Percentiles rank a stretch among this genome's conserved stretches.
Conservation (phyloP, 2,329 filamentous ascomycete species). For the Tolypocladium guangdongense region DNA sequence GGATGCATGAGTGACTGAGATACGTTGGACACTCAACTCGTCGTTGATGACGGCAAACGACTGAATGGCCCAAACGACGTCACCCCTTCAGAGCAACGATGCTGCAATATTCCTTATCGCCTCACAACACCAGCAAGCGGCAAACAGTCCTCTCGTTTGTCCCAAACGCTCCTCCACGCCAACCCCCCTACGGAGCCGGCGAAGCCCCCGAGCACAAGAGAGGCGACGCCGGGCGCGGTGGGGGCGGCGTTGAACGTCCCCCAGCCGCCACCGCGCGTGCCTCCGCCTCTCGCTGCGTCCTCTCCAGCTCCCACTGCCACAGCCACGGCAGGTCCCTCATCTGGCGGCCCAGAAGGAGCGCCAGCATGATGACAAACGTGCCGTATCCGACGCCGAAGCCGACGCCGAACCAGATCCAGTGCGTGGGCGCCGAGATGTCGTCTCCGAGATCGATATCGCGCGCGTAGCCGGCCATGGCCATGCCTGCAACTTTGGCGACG, state of each 20-base stretch:
- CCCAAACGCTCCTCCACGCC: not conserved
- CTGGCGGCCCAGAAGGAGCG: conserved; percentile 1
- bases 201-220: not conserved
- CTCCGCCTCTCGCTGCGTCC: not conserved
- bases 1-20: not conserved
- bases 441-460: not conserved
- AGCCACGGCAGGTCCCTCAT: conserved; percentile 3
- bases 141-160: not conserved
- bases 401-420: not conserved
- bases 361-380: not conserved
- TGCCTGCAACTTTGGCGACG: not conserved
- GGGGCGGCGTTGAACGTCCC: not conserved
- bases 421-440: not conserved
- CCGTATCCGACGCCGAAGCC: conserved; percentile 2
- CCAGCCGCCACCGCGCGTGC: not conserved
- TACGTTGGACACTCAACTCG: not conserved
- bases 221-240: not conserved
- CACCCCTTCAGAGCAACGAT: not conserved
- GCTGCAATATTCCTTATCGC: not conserved
- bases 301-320: conserved; percentile 1
- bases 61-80: not conserved
- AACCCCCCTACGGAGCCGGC: not conserved
- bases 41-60: not conserved
- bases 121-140: no score
- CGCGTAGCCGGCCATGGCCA: not conserved